Conservation (phyloP, 805 yeast species). For the Saturnispora sanitii region DNA sequence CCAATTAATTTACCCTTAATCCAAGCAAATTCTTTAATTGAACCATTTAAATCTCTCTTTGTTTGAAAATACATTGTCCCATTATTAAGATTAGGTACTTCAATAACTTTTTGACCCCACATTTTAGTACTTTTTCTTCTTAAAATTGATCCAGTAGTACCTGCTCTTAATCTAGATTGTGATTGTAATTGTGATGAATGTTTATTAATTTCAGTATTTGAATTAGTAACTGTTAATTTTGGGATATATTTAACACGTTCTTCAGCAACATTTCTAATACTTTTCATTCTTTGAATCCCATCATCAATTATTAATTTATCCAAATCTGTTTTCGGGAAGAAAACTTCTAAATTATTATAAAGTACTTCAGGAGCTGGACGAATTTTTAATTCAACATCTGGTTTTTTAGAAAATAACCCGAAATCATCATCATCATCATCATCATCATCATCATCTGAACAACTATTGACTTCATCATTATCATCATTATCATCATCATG, state of each 20-base stretch:
- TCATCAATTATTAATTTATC: slow-evolving; percentile 85
- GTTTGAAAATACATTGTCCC: slow-evolving; percentile 37
- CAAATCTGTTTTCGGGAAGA: slow-evolving; percentile 85
- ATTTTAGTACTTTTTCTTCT: slow-evolving; percentile 81
- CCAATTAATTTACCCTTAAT: slow-evolving; percentile 96
- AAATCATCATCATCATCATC: slow-evolving; percentile 9
- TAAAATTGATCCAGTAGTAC: slow-evolving; percentile 29
- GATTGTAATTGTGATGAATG: too few species aligned
- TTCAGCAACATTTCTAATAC: slow-evolving; percentile 85
- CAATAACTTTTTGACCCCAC: slow-evolving; percentile 95
- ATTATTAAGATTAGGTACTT: slow-evolving; percentile 56
- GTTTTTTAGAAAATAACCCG: slow-evolving; percentile 55
- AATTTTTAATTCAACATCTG: slow-evolving; percentile 52
- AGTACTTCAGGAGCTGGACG: slow-evolving; percentile 95
- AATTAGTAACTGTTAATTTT: slow-evolving; percentile 3
- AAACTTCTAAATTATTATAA: slow-evolving; percentile 81
- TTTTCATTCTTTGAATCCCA: slow-evolving; percentile 55
- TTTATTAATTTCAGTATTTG: neutral
- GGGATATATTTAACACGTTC: slow-evolving; percentile 38
- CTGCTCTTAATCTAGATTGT: slow-evolving; percentile 7
- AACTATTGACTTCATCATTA: neutral
- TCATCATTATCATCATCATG: slow-evolving; percentile 10
- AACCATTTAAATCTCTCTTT: slow-evolving; percentile 42
- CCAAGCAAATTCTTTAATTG: slow-evolving; percentile 84
- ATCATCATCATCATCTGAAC: neutral